Conservation (phyloP, 805 yeast genomes). For the Candida silvatica region DNA sequence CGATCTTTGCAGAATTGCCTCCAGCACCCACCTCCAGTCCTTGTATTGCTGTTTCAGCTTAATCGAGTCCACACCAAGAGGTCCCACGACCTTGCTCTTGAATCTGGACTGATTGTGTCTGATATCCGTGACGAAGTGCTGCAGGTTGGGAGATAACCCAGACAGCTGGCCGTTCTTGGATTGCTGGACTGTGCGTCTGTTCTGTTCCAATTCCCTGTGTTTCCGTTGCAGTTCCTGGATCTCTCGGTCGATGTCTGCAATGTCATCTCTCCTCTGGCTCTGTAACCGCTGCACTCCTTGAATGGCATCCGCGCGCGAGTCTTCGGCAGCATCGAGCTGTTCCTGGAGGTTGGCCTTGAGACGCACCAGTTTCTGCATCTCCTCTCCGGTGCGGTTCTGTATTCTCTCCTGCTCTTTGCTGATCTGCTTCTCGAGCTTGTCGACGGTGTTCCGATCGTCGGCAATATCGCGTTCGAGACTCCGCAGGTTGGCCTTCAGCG, state of each 20-base stretch:
- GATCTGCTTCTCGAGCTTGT: slow-evolving; percentile 19
- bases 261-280: not conserved
- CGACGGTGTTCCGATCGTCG: slow-evolving; percentile 9
- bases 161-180: slow-evolving; percentile 23
- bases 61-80: slow-evolving; percentile 60
- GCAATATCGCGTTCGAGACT: slow-evolving; percentile 6
- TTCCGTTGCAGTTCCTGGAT: not conserved
- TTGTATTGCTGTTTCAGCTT: slow-evolving; percentile 45
- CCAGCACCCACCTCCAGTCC: slow-evolving; percentile 55
- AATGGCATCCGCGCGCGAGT: not conserved
- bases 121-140: slow-evolving; percentile 33
- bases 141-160: slow-evolving; percentile 44
- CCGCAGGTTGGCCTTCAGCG: slow-evolving; percentile 1
- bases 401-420: slow-evolving; percentile 29
- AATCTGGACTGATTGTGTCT: slow-evolving; percentile 26
- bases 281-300: no score
- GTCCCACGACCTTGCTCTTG: slow-evolving; percentile 63
- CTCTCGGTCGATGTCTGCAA: not conserved
- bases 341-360: not conserved
- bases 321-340: not conserved
- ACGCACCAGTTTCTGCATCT: no score
- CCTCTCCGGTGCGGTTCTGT: slow-evolving; percentile 14
- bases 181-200: slow-evolving; percentile 14
- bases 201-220: not conserved
- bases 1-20: slow-evolving; percentile 38